Percentiles rank a stretch among this genome's conserved stretches.
Conservation (phyloP, 352 stramenopile species). For the Thalassiosira livingstoniorum region DNA sequence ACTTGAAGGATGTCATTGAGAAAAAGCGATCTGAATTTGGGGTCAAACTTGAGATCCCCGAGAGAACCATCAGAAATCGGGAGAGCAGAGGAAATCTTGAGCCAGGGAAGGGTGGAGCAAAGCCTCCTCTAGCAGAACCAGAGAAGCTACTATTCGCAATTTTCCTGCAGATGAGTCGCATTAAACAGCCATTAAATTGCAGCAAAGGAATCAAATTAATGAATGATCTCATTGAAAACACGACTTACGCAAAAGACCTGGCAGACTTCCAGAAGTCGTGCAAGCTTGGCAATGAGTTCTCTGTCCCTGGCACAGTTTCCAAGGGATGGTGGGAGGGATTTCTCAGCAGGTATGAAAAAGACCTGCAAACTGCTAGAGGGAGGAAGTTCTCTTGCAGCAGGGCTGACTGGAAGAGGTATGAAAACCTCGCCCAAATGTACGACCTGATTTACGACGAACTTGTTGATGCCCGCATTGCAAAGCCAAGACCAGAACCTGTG, state of each 20-base stretch:
- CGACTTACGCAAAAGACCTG: neutral
- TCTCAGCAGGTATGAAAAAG: neutral
- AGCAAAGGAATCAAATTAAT: conserved; percentile 12
- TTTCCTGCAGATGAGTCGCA: conserved; percentile 31
- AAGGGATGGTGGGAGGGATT: conserved; percentile 15
- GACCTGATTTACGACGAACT: conserved; percentile 29
- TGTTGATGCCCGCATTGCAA: conserved; percentile 25
- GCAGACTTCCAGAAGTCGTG: neutral
- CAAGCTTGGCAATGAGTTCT: neutral
- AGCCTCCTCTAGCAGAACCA: conserved; percentile 7
- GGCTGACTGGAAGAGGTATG: conserved; percentile 14
- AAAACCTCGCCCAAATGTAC: conserved; percentile 29
- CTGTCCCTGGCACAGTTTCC: neutral
- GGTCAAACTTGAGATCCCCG: neutral
- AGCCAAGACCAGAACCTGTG: too few relatives aligned
- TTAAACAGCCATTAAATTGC: conserved; percentile 6
- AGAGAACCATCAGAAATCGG: neutral
- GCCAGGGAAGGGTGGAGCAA: neutral
- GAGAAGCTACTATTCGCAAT: conserved; percentile 20
- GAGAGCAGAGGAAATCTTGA: neutral
- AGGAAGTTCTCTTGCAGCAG: conserved; percentile 5
- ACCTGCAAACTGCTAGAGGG: conserved; percentile 10
- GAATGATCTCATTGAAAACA: conserved; percentile 20
- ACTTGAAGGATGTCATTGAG: neutral
- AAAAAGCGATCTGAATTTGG: neutral